Conservation (phyloP, 345 rosid species). For the Nasturtium officinale region DNA sequence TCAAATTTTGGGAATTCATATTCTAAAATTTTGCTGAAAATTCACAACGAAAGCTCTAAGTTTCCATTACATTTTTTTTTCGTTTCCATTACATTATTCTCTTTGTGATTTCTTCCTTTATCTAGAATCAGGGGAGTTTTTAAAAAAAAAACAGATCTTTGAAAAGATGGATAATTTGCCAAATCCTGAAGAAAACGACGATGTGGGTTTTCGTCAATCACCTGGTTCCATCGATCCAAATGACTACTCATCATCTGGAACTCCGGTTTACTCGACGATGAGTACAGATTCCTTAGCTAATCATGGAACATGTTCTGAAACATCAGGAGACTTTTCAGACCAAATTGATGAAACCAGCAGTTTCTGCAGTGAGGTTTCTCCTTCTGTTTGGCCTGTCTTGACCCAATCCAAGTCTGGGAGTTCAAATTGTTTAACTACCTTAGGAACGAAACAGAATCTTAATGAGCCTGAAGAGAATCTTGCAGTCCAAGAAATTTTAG, state of each 20-base stretch:
- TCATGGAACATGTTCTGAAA: constrained; percentile 64
- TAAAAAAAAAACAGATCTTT: not conserved
- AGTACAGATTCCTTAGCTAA: constrained; percentile 61
- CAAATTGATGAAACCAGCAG: constrained; percentile 59
- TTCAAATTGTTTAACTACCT: constrained; percentile 33
- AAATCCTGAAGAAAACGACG: constrained; percentile 52
- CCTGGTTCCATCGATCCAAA: constrained; percentile 51
- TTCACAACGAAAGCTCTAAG: constrained; percentile 26
- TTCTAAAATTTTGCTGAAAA: constrained; percentile 28
- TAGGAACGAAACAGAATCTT: constrained; percentile 46
- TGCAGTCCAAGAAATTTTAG: constrained; percentile 53
- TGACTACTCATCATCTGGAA: constrained; percentile 53
- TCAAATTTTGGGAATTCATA: constrained; percentile 32
- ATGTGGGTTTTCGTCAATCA: constrained; percentile 58
- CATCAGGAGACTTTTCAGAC: constrained; percentile 62
- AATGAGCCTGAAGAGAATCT: constrained; percentile 39
- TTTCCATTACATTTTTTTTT: constrained; percentile 27
- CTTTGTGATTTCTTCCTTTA: not conserved
- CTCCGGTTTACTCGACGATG: constrained; percentile 56
- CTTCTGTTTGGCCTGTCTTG: constrained; percentile 55
- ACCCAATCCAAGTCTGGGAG: constrained; percentile 42
- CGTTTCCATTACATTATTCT: constrained; percentile 18
- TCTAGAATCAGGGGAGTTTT: constrained; percentile 12
- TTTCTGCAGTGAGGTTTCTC: constrained; percentile 63
- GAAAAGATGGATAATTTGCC: constrained; percentile 51